phyloP scores from a whole-genome alignment of 495 filamentous ascomycete genomes.

The Xylaria curta region DNA sequence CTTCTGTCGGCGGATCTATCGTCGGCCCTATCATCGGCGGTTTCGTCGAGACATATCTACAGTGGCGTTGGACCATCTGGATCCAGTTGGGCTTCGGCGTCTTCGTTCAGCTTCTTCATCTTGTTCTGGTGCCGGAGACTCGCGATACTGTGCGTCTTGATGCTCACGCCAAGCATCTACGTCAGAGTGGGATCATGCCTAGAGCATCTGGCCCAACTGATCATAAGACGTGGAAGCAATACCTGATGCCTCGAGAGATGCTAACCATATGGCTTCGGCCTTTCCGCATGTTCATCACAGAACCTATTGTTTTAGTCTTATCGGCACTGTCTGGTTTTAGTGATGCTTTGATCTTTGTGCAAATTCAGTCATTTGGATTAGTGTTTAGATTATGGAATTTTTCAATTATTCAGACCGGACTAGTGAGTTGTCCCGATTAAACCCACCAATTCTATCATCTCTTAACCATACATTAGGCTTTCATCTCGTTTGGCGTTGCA shows the following conservation, averaged over 20 bases:
- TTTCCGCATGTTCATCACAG: constrained; percentile 77
- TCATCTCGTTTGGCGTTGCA: constrained; percentile 67
- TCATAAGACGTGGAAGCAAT: constrained; percentile 52
- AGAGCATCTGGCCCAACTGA: constrained; percentile 68
- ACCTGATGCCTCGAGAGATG: constrained; percentile 61
- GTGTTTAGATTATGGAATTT: constrained; percentile 73
- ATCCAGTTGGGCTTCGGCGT: constrained; percentile 77
- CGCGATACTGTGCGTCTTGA: constrained; percentile 70
- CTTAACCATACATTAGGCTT: constrained; percentile 46
- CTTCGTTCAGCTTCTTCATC: constrained; percentile 67
- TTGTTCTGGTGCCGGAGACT: constrained; percentile 70
- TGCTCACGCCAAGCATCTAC: constrained; percentile 65
- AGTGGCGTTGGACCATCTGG: constrained; percentile 84
- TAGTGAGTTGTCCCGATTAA: constrained; percentile 38
- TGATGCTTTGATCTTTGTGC: constrained; percentile 82
- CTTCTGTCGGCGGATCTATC: constrained; percentile 66
- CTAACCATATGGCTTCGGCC: constrained; percentile 70
- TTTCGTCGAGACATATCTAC: constrained; percentile 59
- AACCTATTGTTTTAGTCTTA: constrained; percentile 74
- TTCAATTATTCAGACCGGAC: constrained; percentile 57
- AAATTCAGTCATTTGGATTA: constrained; percentile 69
- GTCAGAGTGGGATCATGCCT: constrained; percentile 55
- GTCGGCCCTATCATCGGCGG: constrained; percentile 68
- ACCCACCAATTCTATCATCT: not conserved
- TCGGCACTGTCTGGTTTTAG: constrained; percentile 77